phyloP scores from a whole-genome alignment of 805 yeast genomes.

The Hanseniaspora thailandica region DNA sequence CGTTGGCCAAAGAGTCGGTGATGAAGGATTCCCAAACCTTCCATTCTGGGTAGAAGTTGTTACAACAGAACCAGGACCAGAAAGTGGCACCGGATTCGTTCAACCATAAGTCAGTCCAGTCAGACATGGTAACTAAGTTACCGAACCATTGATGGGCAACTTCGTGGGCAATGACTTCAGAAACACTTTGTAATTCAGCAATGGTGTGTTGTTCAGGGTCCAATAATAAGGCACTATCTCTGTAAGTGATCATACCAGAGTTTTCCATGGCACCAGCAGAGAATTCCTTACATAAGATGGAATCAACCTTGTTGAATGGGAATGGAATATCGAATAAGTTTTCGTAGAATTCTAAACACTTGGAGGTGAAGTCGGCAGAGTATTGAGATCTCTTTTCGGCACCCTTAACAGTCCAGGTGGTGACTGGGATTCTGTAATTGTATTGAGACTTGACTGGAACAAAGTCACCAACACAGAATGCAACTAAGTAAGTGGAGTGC shows the following conservation, averaged over 20 bases:
- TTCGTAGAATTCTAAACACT: conserved; percentile 63
- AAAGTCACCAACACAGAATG: conserved; percentile 72
- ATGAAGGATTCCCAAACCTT: conserved; percentile 79
- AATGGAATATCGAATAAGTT: conserved; percentile 61
- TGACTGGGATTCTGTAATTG: conserved; percentile 60
- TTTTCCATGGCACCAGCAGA: conserved; percentile 87
- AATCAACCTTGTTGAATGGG: conserved; percentile 70
- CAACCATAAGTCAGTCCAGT: conserved; percentile 86
- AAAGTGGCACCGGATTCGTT: conserved; percentile 86
- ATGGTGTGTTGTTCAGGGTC: conserved; percentile 61
- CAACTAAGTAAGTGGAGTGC: conserved; percentile 78
- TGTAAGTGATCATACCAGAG: conserved; percentile 68
- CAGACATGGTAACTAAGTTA: conserved; percentile 79
- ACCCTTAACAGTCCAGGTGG: conserved; percentile 74
- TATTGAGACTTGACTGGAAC: conserved; percentile 32
- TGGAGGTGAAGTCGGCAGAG: conserved; percentile 64
- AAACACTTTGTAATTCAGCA: conserved; percentile 57
- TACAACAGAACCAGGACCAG: conserved; percentile 81
- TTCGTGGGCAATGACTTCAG: conserved; percentile 80
- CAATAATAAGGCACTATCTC: conserved; percentile 61
- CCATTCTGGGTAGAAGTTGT: conserved; percentile 70
- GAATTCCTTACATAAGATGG: conserved; percentile 74
- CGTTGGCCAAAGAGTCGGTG: conserved; percentile 61
- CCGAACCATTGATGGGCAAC: conserved; percentile 91
- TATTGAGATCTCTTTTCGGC: conserved; percentile 57